These are phyloP conservation scores for Tremellales sp. DNA, from an alignment of 1,284 basidiomycete species.

Conservation along the genomic window DNA sequence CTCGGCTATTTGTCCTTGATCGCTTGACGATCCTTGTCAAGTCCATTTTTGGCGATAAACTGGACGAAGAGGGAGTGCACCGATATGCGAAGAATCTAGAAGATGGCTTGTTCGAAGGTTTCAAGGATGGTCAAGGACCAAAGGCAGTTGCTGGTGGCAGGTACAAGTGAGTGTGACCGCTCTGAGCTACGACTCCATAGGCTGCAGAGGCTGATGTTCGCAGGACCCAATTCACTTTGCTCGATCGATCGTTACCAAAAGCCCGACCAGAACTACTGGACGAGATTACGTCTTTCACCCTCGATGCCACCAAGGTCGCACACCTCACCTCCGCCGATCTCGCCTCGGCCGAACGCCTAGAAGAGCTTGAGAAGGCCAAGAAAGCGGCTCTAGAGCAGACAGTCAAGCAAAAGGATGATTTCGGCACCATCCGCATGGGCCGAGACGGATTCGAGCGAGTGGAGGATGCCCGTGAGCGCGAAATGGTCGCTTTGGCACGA, in stretches of 20 bases:
- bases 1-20: conserved; percentile 32
- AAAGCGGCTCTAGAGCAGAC: conserved; percentile 32
- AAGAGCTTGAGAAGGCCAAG: conserved; percentile 30
- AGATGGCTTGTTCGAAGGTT: conserved; percentile 24
- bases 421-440: conserved; percentile 25
- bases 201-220: conserved; percentile 5
- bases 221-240: conserved; percentile 41
- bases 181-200: too few species aligned
- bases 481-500: conserved; percentile 17
- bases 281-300: conserved; percentile 14
- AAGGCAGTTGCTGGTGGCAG: conserved; percentile 34
- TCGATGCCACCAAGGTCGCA: conserved; percentile 31
- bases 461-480: conserved; percentile 24
- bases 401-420: conserved; percentile 28
- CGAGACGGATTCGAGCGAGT: conserved; percentile 40
- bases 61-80: conserved; percentile 15
- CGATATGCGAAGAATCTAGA: conserved; percentile 30
- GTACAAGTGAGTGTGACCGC: conserved; percentile 42
- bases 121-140: conserved; percentile 33
- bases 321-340: conserved; percentile 32
- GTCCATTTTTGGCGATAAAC: conserved; percentile 22
- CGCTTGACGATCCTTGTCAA: conserved; percentile 24
- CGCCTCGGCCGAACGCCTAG: conserved; percentile 33
- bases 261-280: conserved; percentile 21
- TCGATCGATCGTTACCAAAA: conserved; percentile 29